phyloP scores from a whole-genome alignment of 306 rosid genomes.

The Cajanus cajan region DNA sequence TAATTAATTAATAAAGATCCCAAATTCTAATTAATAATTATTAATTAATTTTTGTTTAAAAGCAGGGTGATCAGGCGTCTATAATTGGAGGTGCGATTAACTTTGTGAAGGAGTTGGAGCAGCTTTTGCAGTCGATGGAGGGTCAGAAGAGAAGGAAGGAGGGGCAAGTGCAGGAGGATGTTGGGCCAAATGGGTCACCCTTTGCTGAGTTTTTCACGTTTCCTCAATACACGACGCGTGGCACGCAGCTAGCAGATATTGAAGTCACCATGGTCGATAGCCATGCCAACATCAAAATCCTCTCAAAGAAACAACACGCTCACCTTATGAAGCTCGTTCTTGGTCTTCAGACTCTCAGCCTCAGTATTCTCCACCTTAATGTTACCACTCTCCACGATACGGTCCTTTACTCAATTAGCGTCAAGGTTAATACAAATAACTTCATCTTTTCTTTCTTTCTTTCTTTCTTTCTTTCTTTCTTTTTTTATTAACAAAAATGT shows the following conservation, averaged over 20 bases:
- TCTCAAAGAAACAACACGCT: conserved; percentile 51
- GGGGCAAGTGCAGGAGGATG: neutral
- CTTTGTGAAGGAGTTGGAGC: conserved; percentile 89
- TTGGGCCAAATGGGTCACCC: conserved; percentile 21
- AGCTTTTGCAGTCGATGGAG: conserved; percentile 63
- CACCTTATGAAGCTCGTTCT: conserved; percentile 66
- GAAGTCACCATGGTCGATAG: conserved; percentile 86
- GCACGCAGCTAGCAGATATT: conserved; percentile 62
- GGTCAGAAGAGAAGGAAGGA: conserved; percentile 34
- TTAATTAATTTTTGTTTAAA: neutral
- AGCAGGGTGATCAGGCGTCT: conserved; percentile 95
- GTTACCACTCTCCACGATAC: conserved; percentile 54
- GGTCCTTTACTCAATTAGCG: conserved; percentile 80
- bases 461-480: neutral
- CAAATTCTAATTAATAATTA: too few relatives aligned
- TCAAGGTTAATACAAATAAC: conserved; percentile 53
- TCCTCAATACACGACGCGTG: conserved; percentile 72
- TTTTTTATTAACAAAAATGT: too few relatives aligned
- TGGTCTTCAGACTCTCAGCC: conserved; percentile 61
- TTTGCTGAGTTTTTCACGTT: conserved; percentile 73
- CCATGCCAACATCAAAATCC: conserved; percentile 81
- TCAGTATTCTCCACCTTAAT: conserved; percentile 79
- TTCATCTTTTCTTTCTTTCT: neutral
- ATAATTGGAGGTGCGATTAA: conserved; percentile 93
- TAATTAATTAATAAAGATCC: too few relatives aligned